Base-by-base conservation (phyloP, 2,329 filamentous ascomycete genomes). In the Gyromitra esculenta region DNA sequence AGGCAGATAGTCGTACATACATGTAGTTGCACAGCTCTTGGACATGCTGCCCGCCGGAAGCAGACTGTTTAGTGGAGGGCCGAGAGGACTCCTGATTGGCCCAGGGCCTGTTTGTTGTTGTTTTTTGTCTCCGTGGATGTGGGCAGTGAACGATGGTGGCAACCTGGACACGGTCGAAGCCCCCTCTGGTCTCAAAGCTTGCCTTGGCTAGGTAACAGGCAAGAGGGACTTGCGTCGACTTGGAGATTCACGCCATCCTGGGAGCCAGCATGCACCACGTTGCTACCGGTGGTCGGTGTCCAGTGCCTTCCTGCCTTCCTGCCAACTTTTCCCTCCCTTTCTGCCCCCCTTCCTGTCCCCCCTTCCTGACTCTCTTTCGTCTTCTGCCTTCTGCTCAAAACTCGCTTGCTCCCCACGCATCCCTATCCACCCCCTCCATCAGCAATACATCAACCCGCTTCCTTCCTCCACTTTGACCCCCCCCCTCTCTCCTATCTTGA, bases 401-500 rank as follows among this genome's bases (percentile, higher is more conserved):
- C 75, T 77, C 70, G 75, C 75, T 77, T 77, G 70, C 45, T 64
- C 59, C 59, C 75, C 65, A 50, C 62, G 57, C 48, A 31, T 37
- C 62, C 75, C 48, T 68, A 63, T 60, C 75, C 64, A 74, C 70
- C 45, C 65, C 65, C 66, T 50, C 57, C 66, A 75, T 64, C 59
- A 59, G 54, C 57, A 54, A 59, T 75, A 64, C 68, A 57, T 74
- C 72, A 74, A 74, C 66, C 65, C 31, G 48, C 65, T 48, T 64
- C 41, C 74, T 54, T 45, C 75, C 66, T 64, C 65, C 35, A 65
- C 70, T 74, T 59, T 70, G 69, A 69, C 65, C 50, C 59, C 71
- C 75, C 59, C 45, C 60, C 69, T 63, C 65, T 77, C 75, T 74
- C 63, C 48, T 75, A 73, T 65, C 60, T 74, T 65, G 70, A 77